These are phyloP conservation scores for Saturnispora gosingensis DNA, from an alignment of 805 yeast species.

Conservation along the genomic window DNA sequence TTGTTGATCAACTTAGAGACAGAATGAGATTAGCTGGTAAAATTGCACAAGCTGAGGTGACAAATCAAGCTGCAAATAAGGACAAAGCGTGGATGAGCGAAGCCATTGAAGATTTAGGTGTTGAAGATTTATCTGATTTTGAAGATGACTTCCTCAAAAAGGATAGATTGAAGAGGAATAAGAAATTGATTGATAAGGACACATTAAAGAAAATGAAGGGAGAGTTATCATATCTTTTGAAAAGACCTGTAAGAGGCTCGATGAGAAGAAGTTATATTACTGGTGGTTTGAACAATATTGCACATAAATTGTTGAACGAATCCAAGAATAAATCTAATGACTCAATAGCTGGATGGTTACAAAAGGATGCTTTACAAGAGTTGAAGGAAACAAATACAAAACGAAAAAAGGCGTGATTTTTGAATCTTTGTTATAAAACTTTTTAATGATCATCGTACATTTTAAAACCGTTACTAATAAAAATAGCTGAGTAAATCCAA, in stretches of 20 bases:
- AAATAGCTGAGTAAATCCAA: not conserved
- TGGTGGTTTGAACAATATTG: conserved; percentile 69
- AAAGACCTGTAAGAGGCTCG: conserved; percentile 49
- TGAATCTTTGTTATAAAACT: not conserved
- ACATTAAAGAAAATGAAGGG: conserved; percentile 38
- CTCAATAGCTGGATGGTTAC: conserved; percentile 66
- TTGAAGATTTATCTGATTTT: conserved; percentile 59
- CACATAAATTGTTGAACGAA: conserved; percentile 64
- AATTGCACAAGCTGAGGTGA: conserved; percentile 63
- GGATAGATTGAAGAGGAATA: conserved; percentile 47
- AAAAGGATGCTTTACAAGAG: conserved; percentile 58
- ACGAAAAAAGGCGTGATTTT: not conserved
- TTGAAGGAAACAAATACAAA: conserved; percentile 27
- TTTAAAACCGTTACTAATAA: not conserved
- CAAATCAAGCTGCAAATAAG: conserved; percentile 43
- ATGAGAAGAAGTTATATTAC: conserved; percentile 67
- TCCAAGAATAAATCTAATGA: conserved; percentile 30
- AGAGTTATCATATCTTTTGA: conserved; percentile 45
- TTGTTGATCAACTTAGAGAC: conserved; percentile 59
- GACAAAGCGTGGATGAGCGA: conserved; percentile 76
- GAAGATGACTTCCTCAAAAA: conserved; percentile 61
- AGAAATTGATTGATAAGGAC: conserved; percentile 42
- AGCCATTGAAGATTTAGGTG: conserved; percentile 90
- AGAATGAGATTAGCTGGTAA: conserved; percentile 62
- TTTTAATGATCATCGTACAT: too few relatives aligned